Conservation (phyloP, 495 filamentous ascomycete species). For the Mycothermus thermophilus region DNA sequence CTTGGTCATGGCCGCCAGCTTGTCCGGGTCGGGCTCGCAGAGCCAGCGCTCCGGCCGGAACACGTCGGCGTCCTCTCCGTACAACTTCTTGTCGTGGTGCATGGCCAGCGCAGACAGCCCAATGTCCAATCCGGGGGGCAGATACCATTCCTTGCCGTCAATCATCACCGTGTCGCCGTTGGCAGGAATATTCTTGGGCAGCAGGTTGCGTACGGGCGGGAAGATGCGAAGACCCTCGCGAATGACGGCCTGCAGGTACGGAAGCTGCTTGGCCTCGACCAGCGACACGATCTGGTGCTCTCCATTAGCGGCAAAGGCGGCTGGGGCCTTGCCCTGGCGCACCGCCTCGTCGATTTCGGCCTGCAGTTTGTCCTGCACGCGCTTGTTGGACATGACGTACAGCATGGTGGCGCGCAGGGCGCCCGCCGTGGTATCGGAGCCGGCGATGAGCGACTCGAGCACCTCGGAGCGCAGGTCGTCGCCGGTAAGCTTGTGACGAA, state of each 20-base stretch:
- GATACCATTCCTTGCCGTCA: slow-evolving; percentile 33
- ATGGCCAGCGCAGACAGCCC: slow-evolving; percentile 23
- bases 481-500: slow-evolving; percentile 25
- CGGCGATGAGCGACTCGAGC: slow-evolving; percentile 28
- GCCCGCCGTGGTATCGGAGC: slow-evolving; percentile 49
- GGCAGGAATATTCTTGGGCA: slow-evolving; percentile 29
- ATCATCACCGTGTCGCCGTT: slow-evolving; percentile 30
- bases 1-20: slow-evolving; percentile 8
- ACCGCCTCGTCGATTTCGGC: slow-evolving; percentile 38
- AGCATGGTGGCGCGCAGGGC: slow-evolving; percentile 42
- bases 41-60: slow-evolving; percentile 45
- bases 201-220: slow-evolving; percentile 22
- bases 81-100: slow-evolving; percentile 22
- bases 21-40: slow-evolving; percentile 16
- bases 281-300: slow-evolving; percentile 18
- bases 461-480: slow-evolving; percentile 24
- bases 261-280: slow-evolving; percentile 27
- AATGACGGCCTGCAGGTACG: slow-evolving; percentile 39
- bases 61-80: slow-evolving; percentile 29
- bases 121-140: slow-evolving; percentile 37
- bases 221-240: slow-evolving; percentile 34
- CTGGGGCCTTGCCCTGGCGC: slow-evolving; percentile 1
- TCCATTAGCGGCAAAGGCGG: no score
- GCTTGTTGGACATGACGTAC: slow-evolving; percentile 34
- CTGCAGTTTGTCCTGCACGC: slow-evolving; percentile 39